A percentile compares a stretch with the other conserved stretches of the same genome.
These are phyloP conservation scores for Wickerhamiella brachini DNA, from an alignment of 805 yeast species.

Conservation along the genomic window DNA sequence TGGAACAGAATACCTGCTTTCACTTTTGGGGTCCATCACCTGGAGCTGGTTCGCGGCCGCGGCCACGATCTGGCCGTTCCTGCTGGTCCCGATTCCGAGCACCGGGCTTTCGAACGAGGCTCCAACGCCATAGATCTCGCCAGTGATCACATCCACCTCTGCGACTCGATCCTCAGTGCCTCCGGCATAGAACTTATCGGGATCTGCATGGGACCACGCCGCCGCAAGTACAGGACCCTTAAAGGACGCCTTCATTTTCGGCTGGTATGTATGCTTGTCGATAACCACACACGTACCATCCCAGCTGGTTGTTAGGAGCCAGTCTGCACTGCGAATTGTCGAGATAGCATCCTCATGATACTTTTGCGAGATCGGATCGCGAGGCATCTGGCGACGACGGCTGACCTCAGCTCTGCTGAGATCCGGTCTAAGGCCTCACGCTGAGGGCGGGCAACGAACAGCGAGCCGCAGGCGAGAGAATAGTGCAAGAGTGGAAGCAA, in stretches of 20 bases:
- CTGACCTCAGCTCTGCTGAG: too few relatives aligned
- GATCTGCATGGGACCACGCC: constrained; percentile 1
- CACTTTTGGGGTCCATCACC: background rate
- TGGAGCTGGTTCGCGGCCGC: background rate
- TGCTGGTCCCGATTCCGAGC: background rate
- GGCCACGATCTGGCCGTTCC: background rate
- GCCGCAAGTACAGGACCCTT: constrained; percentile 5
- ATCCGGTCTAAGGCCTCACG: too few relatives aligned
- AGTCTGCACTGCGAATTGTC: background rate
- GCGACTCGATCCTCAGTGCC: constrained; percentile 7
- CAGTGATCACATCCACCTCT: constrained; percentile 1
- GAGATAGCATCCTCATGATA: background rate
- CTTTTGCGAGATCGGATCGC: constrained; percentile 1
- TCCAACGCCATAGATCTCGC: constrained; percentile 4
- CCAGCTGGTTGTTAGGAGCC: constrained; percentile 5
- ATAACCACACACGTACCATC: constrained; percentile 1
- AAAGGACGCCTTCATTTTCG: background rate
- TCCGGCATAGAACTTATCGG: constrained; percentile 2
- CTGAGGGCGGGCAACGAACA: too few relatives aligned
- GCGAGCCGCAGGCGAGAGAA: too few relatives aligned
- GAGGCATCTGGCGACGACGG: too few relatives aligned
- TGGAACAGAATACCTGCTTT: background rate
- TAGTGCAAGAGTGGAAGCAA: too few relatives aligned
- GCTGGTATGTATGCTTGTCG: background rate
- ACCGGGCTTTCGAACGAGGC: background rate